Conservation (phyloP, 2,329 filamentous ascomycete genomes). For the Aspergillus proliferans region DNA sequence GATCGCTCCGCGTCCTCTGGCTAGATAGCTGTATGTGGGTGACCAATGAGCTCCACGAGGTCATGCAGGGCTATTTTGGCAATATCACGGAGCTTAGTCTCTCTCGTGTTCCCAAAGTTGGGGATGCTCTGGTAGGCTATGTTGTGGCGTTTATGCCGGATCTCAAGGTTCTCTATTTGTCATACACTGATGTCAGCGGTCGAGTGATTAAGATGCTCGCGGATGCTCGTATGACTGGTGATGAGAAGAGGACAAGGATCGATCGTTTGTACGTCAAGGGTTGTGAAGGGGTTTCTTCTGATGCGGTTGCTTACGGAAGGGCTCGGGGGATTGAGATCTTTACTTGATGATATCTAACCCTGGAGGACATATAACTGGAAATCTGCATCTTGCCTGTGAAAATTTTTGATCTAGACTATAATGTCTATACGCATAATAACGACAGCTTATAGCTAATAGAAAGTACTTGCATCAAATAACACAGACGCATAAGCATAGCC, state of each 20-base stretch:
- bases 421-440: too few relatives aligned
- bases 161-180: slow-evolving; percentile 29
- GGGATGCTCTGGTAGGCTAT: slow-evolving; percentile 16
- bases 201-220: slow-evolving; percentile 28
- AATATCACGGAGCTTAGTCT: slow-evolving; percentile 26
- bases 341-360: slow-evolving; percentile 6
- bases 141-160: slow-evolving; percentile 19
- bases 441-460: too few relatives aligned
- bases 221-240: slow-evolving; percentile 12
- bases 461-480: too few relatives aligned
- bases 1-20: slow-evolving; percentile 19
- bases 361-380: neutral
- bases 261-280: slow-evolving; percentile 20
- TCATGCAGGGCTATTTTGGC: slow-evolving; percentile 12
- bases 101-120: slow-evolving; percentile 17
- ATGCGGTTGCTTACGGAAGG: slow-evolving; percentile 30
- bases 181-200: slow-evolving; percentile 30
- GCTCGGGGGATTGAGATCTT: slow-evolving; percentile 22
- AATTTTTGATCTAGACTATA: too few relatives aligned
- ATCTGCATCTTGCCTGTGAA: too few relatives aligned
- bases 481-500: too few relatives aligned
- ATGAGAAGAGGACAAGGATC: slow-evolving; percentile 10
- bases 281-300: slow-evolving; percentile 26
- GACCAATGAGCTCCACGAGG: slow-evolving; percentile 7
- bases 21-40: slow-evolving; percentile 23